Base-by-base conservation (phyloP, 257 asterid species). In the Linderniella brevidens region DNA sequence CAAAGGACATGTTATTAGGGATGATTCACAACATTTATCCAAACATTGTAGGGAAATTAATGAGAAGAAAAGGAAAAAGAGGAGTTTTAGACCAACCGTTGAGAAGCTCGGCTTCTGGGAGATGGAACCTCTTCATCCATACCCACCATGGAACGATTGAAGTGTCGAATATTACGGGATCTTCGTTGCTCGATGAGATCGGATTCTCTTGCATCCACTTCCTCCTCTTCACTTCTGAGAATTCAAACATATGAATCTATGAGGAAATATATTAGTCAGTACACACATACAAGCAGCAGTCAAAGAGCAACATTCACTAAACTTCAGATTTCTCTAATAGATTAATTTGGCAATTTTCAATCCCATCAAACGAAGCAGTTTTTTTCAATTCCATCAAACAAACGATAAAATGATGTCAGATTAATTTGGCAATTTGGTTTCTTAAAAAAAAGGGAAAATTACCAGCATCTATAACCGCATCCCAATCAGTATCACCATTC, bases 71-170 rank as follows among this genome's bases (percentile, higher is more conserved):
- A 47, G 16, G 38, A n/a, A 19, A 8, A 40, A n/a, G 44, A 37
- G 5, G 38, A 41, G 37, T 17, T 15, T 43, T 48, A 42, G 42
- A 58, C 67, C 29, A 49, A 84, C 98, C 96, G 18, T 88, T 88
- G 5, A 88, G 98, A 29, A 79, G 69, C 59, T 88, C 98, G 20
- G 98, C 98, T 74, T 88, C 98, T 3, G 98, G 96, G 42, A 88
- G 98, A 73, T 88, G 98, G 56, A 78, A 84, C 64, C 94, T 76
- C 62, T 80, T 80, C 64, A 75, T 71, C 94, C 98, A 88, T 56
- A 90, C 87, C 98, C 98, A 88, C 96, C 95, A 88, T 41, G 98
- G 98, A 61, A 88, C 61, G 25, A 78, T 76, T 19, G 96, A 71
- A 39, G 94, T 84, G 75, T 84, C 93, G 13, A 88, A 88, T 45